These are phyloP conservation scores for Aspergillus sojae DNA, from an alignment of 2,329 filamentous ascomycete species.

Conservation along the genomic window DNA sequence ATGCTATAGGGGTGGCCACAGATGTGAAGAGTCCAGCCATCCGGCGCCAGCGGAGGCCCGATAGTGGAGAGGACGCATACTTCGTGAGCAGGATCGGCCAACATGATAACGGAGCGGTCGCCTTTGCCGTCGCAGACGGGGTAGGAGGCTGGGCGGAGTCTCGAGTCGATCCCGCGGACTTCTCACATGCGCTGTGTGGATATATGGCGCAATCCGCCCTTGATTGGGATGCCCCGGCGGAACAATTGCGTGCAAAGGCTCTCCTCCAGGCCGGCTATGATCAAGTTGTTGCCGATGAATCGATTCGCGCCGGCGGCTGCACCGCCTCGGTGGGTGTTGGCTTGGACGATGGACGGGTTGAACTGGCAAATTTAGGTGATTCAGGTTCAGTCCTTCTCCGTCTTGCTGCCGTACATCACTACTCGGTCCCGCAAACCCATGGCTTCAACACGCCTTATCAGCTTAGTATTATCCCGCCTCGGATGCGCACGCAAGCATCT, in stretches of 20 bases:
- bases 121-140: slow-evolving; percentile 89
- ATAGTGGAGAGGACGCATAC: slow-evolving; percentile 93
- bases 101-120: slow-evolving; percentile 56
- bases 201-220: slow-evolving; percentile 83
- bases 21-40: slow-evolving; percentile 51
- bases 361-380: slow-evolving; percentile 93
- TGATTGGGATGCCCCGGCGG: slow-evolving; percentile 50
- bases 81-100: slow-evolving; percentile 83
- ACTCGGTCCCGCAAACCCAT: slow-evolving; percentile 86
- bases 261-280: slow-evolving; percentile 86
- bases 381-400: slow-evolving; percentile 89
- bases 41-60: slow-evolving; percentile 66
- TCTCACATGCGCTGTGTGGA: slow-evolving; percentile 89
- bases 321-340: slow-evolving; percentile 89
- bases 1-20: slow-evolving; percentile 40
- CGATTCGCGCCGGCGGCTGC: slow-evolving; percentile 80
- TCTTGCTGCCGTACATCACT: slow-evolving; percentile 79
- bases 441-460: slow-evolving; percentile 98
- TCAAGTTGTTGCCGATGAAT: slow-evolving; percentile 71
- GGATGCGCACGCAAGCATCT: slow-evolving; percentile 75
- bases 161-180: slow-evolving; percentile 90
- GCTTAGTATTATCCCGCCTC: slow-evolving; percentile 81
- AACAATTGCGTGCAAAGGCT: slow-evolving; percentile 59
- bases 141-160: slow-evolving; percentile 95
- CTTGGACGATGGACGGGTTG: slow-evolving; percentile 70